Conservation (phyloP, 2,329 filamentous ascomycete genomes). For the Aspergillus quadrilineatus region DNA sequence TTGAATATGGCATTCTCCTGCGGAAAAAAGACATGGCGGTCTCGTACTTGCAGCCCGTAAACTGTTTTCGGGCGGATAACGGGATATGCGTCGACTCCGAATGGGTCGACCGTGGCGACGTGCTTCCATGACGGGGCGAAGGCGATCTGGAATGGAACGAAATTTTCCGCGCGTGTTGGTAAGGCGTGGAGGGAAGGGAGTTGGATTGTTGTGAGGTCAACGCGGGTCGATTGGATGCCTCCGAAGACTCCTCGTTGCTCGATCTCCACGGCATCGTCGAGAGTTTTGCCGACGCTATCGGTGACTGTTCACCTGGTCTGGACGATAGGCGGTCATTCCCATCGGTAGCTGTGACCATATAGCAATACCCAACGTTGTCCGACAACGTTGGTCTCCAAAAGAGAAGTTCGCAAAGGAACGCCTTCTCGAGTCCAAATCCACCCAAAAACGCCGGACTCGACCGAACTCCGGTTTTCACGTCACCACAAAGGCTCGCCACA, state of each 20-base stretch:
- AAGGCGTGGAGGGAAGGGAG: slow-evolving; percentile 90
- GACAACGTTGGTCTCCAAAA: slow-evolving; percentile 30
- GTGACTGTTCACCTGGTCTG: slow-evolving; percentile 42
- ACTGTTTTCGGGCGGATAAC: slow-evolving; percentile 65
- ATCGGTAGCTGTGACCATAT: slow-evolving; percentile 44
- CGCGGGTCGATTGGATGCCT: slow-evolving; percentile 47
- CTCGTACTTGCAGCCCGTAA: slow-evolving; percentile 80
- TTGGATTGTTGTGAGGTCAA: slow-evolving; percentile 69
- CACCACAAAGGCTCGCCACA: slow-evolving; percentile 7
- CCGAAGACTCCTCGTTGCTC: slow-evolving; percentile 35
- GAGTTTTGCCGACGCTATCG: slow-evolving; percentile 41
- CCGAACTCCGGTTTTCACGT: slow-evolving; percentile 11
- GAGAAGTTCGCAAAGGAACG: slow-evolving; percentile 1
- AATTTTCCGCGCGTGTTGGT: slow-evolving; percentile 81
- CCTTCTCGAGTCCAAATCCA: slow-evolving; percentile 8
- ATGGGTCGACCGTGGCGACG: slow-evolving; percentile 85
- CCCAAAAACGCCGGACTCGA: slow-evolving; percentile 9
- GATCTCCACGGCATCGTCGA: slow-evolving; percentile 44
- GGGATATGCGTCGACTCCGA: slow-evolving; percentile 80
- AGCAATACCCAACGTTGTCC: slow-evolving; percentile 36
- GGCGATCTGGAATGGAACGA: slow-evolving; percentile 76
- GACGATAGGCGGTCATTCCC: slow-evolving; percentile 42
- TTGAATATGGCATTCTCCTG: slow-evolving; percentile 85
- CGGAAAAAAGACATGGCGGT: slow-evolving; percentile 77
- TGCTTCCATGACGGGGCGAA: slow-evolving; percentile 73